Base-by-base conservation (phyloP, 306 rosid species). In the Phaseolus lunatus region DNA sequence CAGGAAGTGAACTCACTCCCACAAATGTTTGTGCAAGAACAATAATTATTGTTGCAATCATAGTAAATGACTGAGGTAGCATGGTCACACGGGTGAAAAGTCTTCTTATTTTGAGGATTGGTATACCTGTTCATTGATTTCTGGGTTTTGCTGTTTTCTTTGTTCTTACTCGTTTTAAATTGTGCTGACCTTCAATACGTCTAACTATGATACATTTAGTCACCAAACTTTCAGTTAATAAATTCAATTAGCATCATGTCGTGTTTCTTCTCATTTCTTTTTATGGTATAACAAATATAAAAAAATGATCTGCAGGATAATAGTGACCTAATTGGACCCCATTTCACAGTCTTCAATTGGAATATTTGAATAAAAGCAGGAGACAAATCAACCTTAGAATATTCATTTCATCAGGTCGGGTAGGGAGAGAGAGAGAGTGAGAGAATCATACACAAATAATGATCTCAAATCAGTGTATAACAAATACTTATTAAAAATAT, bases 1-100 rank as follows among this genome's bases (percentile, higher is more conserved):
- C 50, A 11, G 79, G 72, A 33, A 39, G 9, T n/a, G 79, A 70
- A 14, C 31, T 73, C 20, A 62, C 83, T 2, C 49, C 18, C 33
- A 65, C 16, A 10, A 48, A 11, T 39, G 23, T 37, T 13, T 44
- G 52, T 15, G 66, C 16, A 67, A 78, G 45, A 59, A 73, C 63
- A 45, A 73, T 10, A 26, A 78, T 9, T 59, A 47, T 39, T 20
- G 72, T 58, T 43, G 87, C 27, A 78, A 88, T 65, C 70, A 86
- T 49, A 69, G 87, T 16, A 62, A 80, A 73, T 31, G 81, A 29
- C 3, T 70, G 57, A 76, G 75, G 33, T 29, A 79, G 41, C 86
- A 84, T 84, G 73, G 72, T 77, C 43, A 23, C 24, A 59, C 67
- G 43, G 72, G 45, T 37, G 73, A 56, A 18, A 16, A 15, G 22